A percentile compares a stretch with the other conserved stretches of the same genome.
phyloP scores from a whole-genome alignment of 2,329 filamentous ascomycete species.

The Nemania sp. region DNA sequence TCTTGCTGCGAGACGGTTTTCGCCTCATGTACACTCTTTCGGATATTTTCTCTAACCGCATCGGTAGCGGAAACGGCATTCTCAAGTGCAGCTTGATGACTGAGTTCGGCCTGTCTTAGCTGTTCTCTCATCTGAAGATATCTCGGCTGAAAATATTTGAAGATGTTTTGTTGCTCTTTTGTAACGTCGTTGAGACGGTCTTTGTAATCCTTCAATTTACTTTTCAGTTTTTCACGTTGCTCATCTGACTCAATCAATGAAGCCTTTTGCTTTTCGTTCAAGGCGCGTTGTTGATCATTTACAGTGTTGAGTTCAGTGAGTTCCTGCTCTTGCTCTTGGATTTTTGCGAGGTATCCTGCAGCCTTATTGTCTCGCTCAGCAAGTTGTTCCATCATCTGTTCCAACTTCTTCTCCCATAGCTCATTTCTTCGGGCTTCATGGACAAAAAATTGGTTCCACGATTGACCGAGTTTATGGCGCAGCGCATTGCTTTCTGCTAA shows the following conservation, averaged over 20 bases:
- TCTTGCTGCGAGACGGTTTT: conserved; percentile 19
- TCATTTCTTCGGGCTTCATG: conserved; percentile 26
- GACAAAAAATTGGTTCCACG: conserved; percentile 29
- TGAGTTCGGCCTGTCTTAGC: conserved; percentile 41
- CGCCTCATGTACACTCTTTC: conserved; percentile 25
- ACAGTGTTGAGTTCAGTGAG: conserved; percentile 35
- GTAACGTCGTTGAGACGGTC: conserved; percentile 50
- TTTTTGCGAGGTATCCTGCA: conserved; percentile 17
- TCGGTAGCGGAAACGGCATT: conserved; percentile 23
- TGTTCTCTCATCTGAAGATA: conserved; percentile 42
- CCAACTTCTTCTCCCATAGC: conserved; percentile 27
- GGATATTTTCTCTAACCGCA: conserved; percentile 21
- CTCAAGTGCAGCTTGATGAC: conserved; percentile 40
- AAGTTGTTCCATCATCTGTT: conserved; percentile 23
- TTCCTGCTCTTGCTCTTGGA: conserved; percentile 17
- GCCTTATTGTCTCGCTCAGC: conserved; percentile 17
- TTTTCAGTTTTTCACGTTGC: conserved; percentile 34
- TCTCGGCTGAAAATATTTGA: conserved; percentile 38
- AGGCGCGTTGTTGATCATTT: conserved; percentile 35
- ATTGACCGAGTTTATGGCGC: conserved; percentile 22
- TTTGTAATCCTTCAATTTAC: conserved; percentile 43
- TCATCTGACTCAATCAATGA: conserved; percentile 34
- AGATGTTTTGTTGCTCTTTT: conserved; percentile 51
- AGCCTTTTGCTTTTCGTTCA: conserved; percentile 30
- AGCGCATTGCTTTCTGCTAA: conserved; percentile 21